phyloP scores from a whole-genome alignment of 1,284 basidiomycete species.

The Abortiporus biennis region DNA sequence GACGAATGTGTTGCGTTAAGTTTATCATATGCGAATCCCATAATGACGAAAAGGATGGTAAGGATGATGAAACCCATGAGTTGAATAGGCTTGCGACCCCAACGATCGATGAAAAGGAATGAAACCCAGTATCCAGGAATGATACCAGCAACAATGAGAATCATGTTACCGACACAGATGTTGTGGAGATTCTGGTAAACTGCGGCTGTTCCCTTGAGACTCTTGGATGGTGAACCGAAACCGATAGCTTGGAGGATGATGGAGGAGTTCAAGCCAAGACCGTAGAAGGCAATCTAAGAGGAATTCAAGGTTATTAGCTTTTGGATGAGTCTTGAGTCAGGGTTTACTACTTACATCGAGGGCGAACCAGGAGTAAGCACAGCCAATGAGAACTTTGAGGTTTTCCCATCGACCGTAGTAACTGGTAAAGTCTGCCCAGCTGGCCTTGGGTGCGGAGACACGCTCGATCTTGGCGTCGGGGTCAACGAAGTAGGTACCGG shows the following conservation, averaged over 20 bases:
- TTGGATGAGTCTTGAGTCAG: slow-evolving; percentile 6
- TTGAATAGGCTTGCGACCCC: slow-evolving; percentile 74
- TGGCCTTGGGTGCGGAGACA: slow-evolving; percentile 60
- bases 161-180: slow-evolving; percentile 57
- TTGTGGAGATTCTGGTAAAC: slow-evolving; percentile 49
- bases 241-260: slow-evolving; percentile 56
- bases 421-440: slow-evolving; percentile 52
- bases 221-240: slow-evolving; percentile 37
- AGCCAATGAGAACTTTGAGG: slow-evolving; percentile 58
- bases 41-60: slow-evolving; percentile 56
- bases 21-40: slow-evolving; percentile 70
- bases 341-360: slow-evolving; percentile 44
- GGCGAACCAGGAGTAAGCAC: slow-evolving; percentile 72
- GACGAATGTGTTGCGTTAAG: slow-evolving; percentile 48
- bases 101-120: slow-evolving; percentile 64
- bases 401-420: slow-evolving; percentile 65
- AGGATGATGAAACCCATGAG: slow-evolving; percentile 73
- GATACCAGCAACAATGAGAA: slow-evolving; percentile 65
- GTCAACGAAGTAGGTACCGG: slow-evolving; percentile 41
- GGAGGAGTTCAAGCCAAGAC: slow-evolving; percentile 75
- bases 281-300: slow-evolving; percentile 75
- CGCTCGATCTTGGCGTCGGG: slow-evolving; percentile 52
- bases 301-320: slow-evolving; percentile 10
- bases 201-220: slow-evolving; percentile 27
- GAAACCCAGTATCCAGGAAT: slow-evolving; percentile 74